Base-by-base conservation (phyloP, 1,284 basidiomycete genomes). In the Cutaneotrichosporon sp. region DNA sequence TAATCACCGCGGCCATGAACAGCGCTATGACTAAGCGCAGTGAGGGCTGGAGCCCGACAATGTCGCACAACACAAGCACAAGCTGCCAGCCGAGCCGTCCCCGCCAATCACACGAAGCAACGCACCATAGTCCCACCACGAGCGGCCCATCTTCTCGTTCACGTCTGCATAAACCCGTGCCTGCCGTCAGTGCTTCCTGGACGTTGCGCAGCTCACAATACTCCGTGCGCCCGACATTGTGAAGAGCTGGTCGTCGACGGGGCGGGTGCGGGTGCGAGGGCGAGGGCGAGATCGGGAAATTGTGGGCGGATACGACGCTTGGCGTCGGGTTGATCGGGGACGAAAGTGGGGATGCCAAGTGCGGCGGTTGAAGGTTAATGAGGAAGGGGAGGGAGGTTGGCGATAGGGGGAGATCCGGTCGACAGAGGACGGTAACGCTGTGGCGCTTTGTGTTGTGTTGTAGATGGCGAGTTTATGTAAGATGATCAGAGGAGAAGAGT, bases 51-150 rank as follows among this genome's bases (percentile, higher is more conserved):
- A 36, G 11, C 8, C 5, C 2, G 34, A 13, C 7, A 13, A 8
- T 8, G 34, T 36, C 34, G 34, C 8, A 22, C 47, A 49, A 49
- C 22, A 21, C 47, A 50, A 16, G 38, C n/a, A 32, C 18, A 26
- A 26, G 40, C 3, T 14, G 38, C 38, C 38, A 40, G 38, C 38
- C 9, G 38, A 40, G 38, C 38, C 38, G 38, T 40, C 42, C 42
- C 18, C 18, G 42, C 42, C 18, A 18, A 46, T 46, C 42, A 46
- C 42, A 46, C 18, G 42, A 46, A 46, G 42, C 42, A 46, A 73
- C 83, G 67, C 70, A 84, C 84, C 85, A 74, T 87, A 87, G 70
- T 87, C 85, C 84, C 84, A 87, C 85, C 85, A 86, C 34, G 79
- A 70, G 63, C 84, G 73, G 5, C 86, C 86, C 46, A 83, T 80